Conservation (phyloP, 2,329 filamentous ascomycete species). For the Lasiodiplodia hormozganensis region DNA sequence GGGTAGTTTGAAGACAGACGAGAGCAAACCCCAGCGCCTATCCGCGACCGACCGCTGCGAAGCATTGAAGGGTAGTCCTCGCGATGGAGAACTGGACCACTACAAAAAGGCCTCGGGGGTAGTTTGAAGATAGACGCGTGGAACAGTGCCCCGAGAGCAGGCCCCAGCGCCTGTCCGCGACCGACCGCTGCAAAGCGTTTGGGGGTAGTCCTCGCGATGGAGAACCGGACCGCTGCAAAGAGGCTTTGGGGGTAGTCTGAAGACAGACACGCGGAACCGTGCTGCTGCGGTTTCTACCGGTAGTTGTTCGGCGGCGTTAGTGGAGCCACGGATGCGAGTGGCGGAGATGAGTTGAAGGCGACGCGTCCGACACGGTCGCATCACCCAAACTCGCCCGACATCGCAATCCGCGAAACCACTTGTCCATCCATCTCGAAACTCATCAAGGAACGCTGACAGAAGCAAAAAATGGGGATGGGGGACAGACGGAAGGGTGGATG, state of each 20-base stretch:
- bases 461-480: neutral
- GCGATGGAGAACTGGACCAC: conserved; percentile 22
- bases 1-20: neutral
- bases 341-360: neutral
- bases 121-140: too few relatives aligned
- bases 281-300: neutral
- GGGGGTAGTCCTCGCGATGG: conserved; percentile 11
- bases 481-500: conserved; percentile 1
- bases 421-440: conserved; percentile 3
- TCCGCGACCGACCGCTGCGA: conserved; percentile 12
- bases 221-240: conserved; percentile 25
- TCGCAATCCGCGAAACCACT: neutral
- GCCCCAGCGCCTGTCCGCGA: neutral
- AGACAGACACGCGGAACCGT: neutral
- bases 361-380: neutral
- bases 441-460: neutral
- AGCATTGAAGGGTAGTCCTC: conserved; percentile 9
- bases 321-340: neutral
- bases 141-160: neutral
- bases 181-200: conserved; percentile 10
- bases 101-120: conserved; percentile 4
- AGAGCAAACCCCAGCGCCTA: neutral
- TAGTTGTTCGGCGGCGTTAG: neutral
- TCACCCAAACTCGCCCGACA: neutral
- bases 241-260: conserved; percentile 1